A percentile compares a stretch with the other conserved stretches of the same genome.
Conservation (phyloP, 2,329 filamentous ascomycete species). For the Alternaria gaisen region DNA sequence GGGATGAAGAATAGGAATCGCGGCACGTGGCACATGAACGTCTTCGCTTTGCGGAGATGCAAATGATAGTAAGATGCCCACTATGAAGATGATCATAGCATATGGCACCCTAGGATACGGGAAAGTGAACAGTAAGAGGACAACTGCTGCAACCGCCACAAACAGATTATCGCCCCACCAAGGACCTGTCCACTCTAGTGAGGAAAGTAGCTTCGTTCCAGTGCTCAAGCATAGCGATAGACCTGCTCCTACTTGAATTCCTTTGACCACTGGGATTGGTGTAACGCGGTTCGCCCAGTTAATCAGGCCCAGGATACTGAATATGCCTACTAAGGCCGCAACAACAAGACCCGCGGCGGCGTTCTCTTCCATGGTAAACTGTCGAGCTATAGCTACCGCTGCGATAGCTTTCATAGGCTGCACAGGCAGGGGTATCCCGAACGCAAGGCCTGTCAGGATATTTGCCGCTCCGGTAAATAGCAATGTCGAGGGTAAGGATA, state of each 20-base stretch:
- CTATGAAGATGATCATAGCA: slow-evolving; percentile 74
- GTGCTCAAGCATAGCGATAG: slow-evolving; percentile 83
- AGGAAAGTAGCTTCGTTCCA: slow-evolving; percentile 70
- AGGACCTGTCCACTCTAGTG: slow-evolving; percentile 73
- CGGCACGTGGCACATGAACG: slow-evolving; percentile 58
- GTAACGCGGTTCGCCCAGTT: slow-evolving; percentile 76
- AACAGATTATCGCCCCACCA: slow-evolving; percentile 78
- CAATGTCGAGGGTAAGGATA: slow-evolving; percentile 83
- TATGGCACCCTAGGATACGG: slow-evolving; percentile 75
- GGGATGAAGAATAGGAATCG: slow-evolving; percentile 62
- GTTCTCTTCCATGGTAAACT: slow-evolving; percentile 73
- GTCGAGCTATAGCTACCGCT: slow-evolving; percentile 80
- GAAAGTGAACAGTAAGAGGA: slow-evolving; percentile 74
- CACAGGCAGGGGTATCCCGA: slow-evolving; percentile 89
- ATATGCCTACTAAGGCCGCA: slow-evolving; percentile 73
- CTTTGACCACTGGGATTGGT: slow-evolving; percentile 88
- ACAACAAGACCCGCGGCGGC: slow-evolving; percentile 87
- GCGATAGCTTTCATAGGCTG: slow-evolving; percentile 94
- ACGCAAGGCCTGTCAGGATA: slow-evolving; percentile 79
- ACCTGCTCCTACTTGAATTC: slow-evolving; percentile 92
- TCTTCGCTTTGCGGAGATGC: slow-evolving; percentile 40
- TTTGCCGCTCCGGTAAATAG: slow-evolving; percentile 91
- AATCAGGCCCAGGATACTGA: slow-evolving; percentile 82
- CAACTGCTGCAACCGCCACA: slow-evolving; percentile 78
- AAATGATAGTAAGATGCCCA: slow-evolving; percentile 73